These are phyloP conservation scores for Venturia aucupariae DNA, from an alignment of 2,329 filamentous ascomycete genomes.

Conservation along the genomic window DNA sequence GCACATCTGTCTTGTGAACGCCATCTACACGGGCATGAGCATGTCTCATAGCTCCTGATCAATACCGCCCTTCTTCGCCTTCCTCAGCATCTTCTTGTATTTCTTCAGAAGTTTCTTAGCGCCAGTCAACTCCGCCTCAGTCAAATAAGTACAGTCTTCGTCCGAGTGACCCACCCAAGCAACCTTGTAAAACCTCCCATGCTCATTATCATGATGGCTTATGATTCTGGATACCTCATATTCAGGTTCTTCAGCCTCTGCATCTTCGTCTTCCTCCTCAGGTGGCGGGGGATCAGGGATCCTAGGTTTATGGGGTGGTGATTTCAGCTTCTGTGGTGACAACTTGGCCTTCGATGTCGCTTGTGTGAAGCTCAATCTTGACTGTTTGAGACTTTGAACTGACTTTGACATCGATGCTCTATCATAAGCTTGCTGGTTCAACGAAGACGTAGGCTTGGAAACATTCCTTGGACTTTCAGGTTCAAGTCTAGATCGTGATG, in stretches of 20 bases:
- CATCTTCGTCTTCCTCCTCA: not conserved
- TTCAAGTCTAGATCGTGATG: not conserved
- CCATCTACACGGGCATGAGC: too few species aligned
- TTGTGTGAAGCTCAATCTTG: not conserved
- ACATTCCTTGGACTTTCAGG: not conserved
- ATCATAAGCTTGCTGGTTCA: not conserved
- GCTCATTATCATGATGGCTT: not conserved
- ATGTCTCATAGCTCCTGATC: not conserved
- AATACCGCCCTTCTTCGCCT: not conserved
- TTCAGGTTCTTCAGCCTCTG: slow-evolving; percentile 2
- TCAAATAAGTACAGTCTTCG: slow-evolving; percentile 9
- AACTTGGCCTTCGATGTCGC: not conserved
- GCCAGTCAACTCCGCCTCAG: slow-evolving; percentile 4
- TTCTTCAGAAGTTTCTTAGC: slow-evolving; percentile 4
- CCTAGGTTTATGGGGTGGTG: not conserved
- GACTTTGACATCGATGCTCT: not conserved
- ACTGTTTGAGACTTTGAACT: not conserved
- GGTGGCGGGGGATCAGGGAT: not conserved
- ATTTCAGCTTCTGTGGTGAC: not conserved
- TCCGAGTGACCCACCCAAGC: slow-evolving; percentile 5
- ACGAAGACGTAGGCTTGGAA: not conserved
- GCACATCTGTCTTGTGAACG: too few species aligned
- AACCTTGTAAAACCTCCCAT: not conserved
- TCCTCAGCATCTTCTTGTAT: slow-evolving; percentile 2
- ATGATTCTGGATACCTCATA: slow-evolving; percentile 8